Evolutionary conservation across 768 basidiomycete genomes (phyloP), one percentile per base, ranked within the genome.

Genomic region (Termitomyces sp.): DNA sequence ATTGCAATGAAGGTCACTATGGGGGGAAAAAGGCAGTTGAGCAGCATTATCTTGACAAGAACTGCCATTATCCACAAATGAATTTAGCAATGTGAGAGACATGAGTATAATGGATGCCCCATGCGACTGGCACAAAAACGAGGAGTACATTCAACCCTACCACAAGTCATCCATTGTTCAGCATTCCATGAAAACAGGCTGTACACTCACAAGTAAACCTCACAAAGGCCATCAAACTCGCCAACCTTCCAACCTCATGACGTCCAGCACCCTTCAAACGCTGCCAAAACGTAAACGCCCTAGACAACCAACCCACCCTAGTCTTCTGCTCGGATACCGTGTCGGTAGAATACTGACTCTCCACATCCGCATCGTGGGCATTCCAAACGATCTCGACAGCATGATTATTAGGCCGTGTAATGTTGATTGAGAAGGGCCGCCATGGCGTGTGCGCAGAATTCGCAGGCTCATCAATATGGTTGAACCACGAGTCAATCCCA

Each of bases 1-100:
- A 83, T 78, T 9, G 80, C 68, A 49, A 81, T 57, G 65, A 82
- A 79, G 56, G 72, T 79, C 10, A 82, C 79, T 82, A 50, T 14
- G n/a, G 48, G n/a, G n/a, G 50, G 26, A 43, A 53, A 52, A 30
- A 61, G 43, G 5, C 55, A 33, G 23, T 7, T 41, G 28, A 35
- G 14, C 20, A n/a, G 38, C 23, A n/a, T 8, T 5, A 3, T 13
- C n/a, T 14, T 4, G 5, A 35, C 10, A 30, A 12, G 44, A 38
- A 40, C 8, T 10, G 20, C 5, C 8, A 26, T 57, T 23, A 44
- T 46, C 9, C 54, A 61, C 55, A 35, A 23, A 65, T 56, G 72
- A 62, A 74, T 64, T 57, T 68, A 41, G 46, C 57, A 23, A 65
- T 44, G 61, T 71, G 68, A 14, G 68, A 68, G 5, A 64, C 58